A percentile compares a stretch with the other conserved stretches of the same genome.
Conservation (phyloP, 2,329 filamentous ascomycete genomes). For the Pyrenophora teres region DNA sequence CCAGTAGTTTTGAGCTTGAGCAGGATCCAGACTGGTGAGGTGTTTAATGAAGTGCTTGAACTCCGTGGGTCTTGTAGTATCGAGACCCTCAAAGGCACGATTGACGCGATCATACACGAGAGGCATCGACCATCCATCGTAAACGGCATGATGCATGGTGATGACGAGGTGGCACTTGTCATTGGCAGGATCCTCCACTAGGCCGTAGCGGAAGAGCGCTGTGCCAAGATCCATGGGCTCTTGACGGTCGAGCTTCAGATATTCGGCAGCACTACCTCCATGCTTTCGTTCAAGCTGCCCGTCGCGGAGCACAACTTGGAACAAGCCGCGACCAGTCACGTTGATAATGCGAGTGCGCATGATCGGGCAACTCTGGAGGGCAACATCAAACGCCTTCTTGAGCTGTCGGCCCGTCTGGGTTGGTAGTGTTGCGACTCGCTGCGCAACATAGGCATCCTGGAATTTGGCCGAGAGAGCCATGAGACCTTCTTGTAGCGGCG, state of each 20-base stretch:
- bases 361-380: slow-evolving; percentile 39
- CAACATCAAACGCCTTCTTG: slow-evolving; percentile 46
- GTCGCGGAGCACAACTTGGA: slow-evolving; percentile 47
- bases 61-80: slow-evolving; percentile 31
- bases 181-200: slow-evolving; percentile 32
- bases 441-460: slow-evolving; percentile 46
- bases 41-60: slow-evolving; percentile 58
- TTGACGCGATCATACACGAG: slow-evolving; percentile 44
- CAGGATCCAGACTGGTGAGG: slow-evolving; percentile 50
- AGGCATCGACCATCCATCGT: slow-evolving; percentile 55
- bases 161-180: slow-evolving; percentile 52
- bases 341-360: slow-evolving; percentile 50
- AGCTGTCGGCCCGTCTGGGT: slow-evolving; percentile 40
- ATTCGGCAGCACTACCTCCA: slow-evolving; percentile 34
- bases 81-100: slow-evolving; percentile 34
- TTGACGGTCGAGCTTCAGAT: slow-evolving; percentile 42
- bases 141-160: slow-evolving; percentile 58
- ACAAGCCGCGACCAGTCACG: slow-evolving; percentile 43
- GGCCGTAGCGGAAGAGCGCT: slow-evolving; percentile 45
- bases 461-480: slow-evolving; percentile 49
- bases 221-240: slow-evolving; percentile 49
- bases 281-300: slow-evolving; percentile 36
- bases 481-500: slow-evolving; percentile 49
- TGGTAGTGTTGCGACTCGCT: slow-evolving; percentile 41
- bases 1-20: slow-evolving; percentile 55